Base-by-base conservation (phyloP, 2,329 filamentous ascomycete genomes). In the Aspergillus fischeri region DNA sequence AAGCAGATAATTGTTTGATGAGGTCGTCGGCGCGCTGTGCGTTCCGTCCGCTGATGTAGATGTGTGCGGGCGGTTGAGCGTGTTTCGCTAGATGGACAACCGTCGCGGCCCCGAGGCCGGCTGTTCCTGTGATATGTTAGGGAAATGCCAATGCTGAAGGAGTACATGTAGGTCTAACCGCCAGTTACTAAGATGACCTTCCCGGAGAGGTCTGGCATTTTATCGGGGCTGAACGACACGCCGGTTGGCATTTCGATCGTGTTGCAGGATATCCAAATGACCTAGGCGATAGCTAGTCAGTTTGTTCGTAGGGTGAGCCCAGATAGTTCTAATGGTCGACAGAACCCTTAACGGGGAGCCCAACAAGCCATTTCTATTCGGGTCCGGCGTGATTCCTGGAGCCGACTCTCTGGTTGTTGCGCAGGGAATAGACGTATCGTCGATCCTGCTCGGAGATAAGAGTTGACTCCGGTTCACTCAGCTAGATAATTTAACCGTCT, bases 61-160 rank as follows among this genome's bases (percentile, higher is more conserved):
- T 67, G 25, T 69, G 67, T 1, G 65, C 59, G 67, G 78, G 53
- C 66, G 29, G 29, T 4, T 32, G 29, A 1, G 74, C 62, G 63
- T 78, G 77, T 47, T 70, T 70, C 20, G 77, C 73, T 8, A 80
- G 68, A 1, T 73, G 69, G 24, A 73, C 55, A 38, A 77, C 66
- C 9, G 74, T 73, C 53, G 67, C 64, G 32, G 69, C 70, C 20
- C 81, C 80, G 0, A 83, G 72, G 0, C 80, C 80, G 14, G 70
- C 70, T 51, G 77, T 64, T 55, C 62, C 62, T 64, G 24, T 1
- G 3, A 44, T n/a, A 21, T 11, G 41, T 44, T 21, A 44, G 41
- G 41, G n/a, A 1, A 2, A 9, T 6, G 17, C 20, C n/a, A 21
- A n/a, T n/a, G 17, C 7, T 44, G 41, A 11, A 9, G 41, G 9